A percentile compares a stretch with the other conserved stretches of the same genome.
phyloP scores from a whole-genome alignment of 2,329 filamentous ascomycete genomes.

The Botrytis medusae region DNA sequence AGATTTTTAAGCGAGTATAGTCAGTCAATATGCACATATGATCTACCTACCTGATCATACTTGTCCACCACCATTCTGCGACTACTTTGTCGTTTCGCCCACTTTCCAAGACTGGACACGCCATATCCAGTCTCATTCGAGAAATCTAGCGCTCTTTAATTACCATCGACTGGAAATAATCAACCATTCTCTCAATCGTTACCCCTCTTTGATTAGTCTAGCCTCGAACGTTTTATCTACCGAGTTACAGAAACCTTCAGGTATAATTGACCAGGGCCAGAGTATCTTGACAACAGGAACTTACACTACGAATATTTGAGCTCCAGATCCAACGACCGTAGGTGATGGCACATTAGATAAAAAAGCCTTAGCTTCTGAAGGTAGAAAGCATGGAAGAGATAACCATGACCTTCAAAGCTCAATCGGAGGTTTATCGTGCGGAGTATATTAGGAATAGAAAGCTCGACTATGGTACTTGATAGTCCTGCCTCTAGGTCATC shows the following conservation, averaged over 20 bases:
- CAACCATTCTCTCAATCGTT: not conserved
- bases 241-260: not conserved
- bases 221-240: not conserved
- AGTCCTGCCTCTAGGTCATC: not conserved
- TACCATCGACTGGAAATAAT: not conserved
- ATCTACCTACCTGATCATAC: not conserved
- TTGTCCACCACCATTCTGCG: not conserved
- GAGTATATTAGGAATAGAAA: not conserved
- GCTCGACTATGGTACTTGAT: not conserved
- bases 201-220: not conserved
- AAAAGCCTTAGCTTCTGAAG: not conserved
- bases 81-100: not conserved
- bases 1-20: not conserved
- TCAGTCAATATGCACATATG: not conserved
- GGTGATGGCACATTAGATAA: too few relatives aligned
- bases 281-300: not conserved
- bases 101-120: rapidly evolving
- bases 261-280: not conserved
- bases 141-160: too few relatives aligned
- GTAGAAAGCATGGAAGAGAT: not conserved
- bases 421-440: not conserved
- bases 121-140: not conserved
- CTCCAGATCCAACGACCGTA: too few relatives aligned
- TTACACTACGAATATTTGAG: not conserved
- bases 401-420: not conserved